phyloP scores from a whole-genome alignment of 164 flowering plant species.

The Magnolia changhungtana region DNA sequence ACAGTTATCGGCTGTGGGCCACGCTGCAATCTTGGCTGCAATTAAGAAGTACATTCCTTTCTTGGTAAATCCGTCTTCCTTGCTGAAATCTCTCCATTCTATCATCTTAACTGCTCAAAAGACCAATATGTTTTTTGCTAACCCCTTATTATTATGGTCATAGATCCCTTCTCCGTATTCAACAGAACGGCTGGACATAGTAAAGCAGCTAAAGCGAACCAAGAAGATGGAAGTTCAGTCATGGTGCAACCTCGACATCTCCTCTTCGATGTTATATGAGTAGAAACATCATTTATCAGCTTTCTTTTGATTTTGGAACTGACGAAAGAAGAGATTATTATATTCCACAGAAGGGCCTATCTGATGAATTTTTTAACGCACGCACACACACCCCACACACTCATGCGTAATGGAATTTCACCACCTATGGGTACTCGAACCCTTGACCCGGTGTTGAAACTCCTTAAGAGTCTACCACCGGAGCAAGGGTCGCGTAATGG shows the following conservation, averaged over 20 bases:
- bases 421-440: too few species aligned
- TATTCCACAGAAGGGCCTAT: too few species aligned
- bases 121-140: neutral
- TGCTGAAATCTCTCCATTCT: neutral
- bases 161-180: slow-evolving; percentile 70
- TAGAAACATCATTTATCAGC: neutral
- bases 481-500: too few species aligned
- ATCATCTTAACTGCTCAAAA: neutral
- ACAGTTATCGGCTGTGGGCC: slow-evolving; percentile 61
- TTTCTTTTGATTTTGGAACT: neutral
- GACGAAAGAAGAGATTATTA: neutral
- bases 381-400: too few species aligned
- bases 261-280: slow-evolving; percentile 3
- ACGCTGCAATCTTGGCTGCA: slow-evolving; percentile 66
- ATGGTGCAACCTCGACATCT: slow-evolving; percentile 16
- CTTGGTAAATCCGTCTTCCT: slow-evolving; percentile 38
- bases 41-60: slow-evolving; percentile 56
- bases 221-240: slow-evolving; percentile 45
- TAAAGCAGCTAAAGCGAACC: slow-evolving; percentile 59
- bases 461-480: too few species aligned
- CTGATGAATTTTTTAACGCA: too few species aligned
- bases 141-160: neutral
- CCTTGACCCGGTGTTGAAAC: too few species aligned
- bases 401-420: too few species aligned
- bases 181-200: slow-evolving; percentile 39